Conservation (phyloP, 2,329 filamentous ascomycete species). For the Paecilomyces dactylethromorphus region DNA sequence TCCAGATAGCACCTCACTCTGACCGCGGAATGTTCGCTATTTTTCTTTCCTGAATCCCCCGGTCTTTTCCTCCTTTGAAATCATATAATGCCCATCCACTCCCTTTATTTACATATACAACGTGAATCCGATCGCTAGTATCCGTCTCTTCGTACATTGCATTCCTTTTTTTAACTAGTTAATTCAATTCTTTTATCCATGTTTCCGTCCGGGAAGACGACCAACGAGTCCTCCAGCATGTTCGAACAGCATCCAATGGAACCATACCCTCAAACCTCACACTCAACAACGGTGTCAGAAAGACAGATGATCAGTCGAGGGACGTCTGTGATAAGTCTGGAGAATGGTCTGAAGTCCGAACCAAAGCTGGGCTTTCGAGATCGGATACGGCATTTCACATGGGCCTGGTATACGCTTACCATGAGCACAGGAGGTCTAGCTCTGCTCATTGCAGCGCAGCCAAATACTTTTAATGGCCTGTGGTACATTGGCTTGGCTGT, state of each 20-base stretch:
- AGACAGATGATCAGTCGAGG: neutral
- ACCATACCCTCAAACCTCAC: neutral
- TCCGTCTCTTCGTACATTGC: neutral
- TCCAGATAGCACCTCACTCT: neutral
- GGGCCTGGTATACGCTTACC: slow-evolving; percentile 68
- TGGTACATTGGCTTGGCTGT: slow-evolving; percentile 58
- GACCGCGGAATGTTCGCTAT: neutral
- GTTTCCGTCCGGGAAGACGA: neutral
- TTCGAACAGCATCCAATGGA: neutral
- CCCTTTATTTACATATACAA: neutral
- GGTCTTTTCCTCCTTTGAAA: neutral
- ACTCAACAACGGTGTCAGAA: neutral
- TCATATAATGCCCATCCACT: neutral
- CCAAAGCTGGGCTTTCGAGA: slow-evolving; percentile 13
- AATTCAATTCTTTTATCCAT: neutral
- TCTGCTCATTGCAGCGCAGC: slow-evolving; percentile 55
- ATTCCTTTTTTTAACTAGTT: neutral
- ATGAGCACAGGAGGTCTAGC: slow-evolving; percentile 71
- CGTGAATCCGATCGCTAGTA: neutral
- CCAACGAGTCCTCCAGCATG: neutral
- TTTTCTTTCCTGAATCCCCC: neutral
- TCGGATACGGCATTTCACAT: slow-evolving; percentile 51
- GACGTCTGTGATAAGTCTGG: neutral
- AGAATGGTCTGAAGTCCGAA: slow-evolving; percentile 11
- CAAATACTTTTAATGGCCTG: slow-evolving; percentile 59